These are phyloP conservation scores for Diaporthe citriasiana DNA, from an alignment of 2,329 filamentous ascomycete genomes.

Conservation along the genomic window DNA sequence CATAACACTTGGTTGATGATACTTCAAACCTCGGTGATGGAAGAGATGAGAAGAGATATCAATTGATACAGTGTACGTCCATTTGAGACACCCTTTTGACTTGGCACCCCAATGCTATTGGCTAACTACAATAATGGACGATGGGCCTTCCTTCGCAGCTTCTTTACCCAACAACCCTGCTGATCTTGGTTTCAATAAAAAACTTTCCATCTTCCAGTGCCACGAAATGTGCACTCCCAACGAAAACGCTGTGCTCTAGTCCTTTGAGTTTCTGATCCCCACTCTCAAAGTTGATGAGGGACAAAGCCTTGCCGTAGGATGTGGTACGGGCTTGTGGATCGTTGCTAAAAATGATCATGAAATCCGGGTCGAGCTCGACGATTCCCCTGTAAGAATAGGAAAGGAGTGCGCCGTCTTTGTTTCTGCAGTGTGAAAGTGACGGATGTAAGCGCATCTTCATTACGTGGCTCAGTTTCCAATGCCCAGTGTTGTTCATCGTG, in stretches of 20 bases:
- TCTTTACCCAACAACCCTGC: conserved; percentile 6
- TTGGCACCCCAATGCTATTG: too few species aligned
- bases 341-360: conserved; percentile 14
- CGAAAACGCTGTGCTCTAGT: background rate
- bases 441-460: too few species aligned
- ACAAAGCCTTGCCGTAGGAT: background rate
- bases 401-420: background rate
- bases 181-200: conserved; percentile 15
- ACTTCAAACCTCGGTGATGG: too few species aligned
- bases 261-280: background rate
- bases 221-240: conserved; percentile 21
- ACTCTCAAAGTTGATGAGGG: conserved; percentile 8
- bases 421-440: background rate
- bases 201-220: background rate
- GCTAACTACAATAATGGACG: too few species aligned
- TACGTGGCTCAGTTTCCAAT: too few species aligned
- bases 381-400: conserved; percentile 9
- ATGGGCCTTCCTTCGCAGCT: too few species aligned
- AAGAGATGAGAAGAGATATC: too few species aligned
- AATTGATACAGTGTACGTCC: too few species aligned
- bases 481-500: background rate
- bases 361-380: background rate
- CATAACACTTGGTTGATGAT: too few species aligned
- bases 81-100: too few species aligned
- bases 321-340: background rate